Base-by-base conservation (phyloP, 106 monocot species). In the Gastrodia elata region DNA sequence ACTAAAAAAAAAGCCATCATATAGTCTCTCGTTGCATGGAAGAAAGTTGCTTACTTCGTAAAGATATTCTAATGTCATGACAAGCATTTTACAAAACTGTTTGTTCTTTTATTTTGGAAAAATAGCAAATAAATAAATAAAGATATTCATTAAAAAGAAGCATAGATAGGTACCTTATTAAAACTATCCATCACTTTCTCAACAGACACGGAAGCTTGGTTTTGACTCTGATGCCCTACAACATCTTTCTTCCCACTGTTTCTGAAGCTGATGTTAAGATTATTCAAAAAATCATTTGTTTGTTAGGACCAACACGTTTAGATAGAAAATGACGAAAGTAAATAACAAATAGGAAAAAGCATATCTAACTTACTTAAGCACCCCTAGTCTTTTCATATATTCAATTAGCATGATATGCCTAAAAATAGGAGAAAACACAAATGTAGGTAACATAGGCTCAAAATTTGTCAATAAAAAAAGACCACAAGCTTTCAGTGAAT, bases 331-430 rank as follows among this genome's bases (percentile, higher is more conserved):
- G 32, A 49, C 33, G 20, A 77, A 77, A 70, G 13, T 38, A 49
- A 65, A 81, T n/a, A 33, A 22, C 35, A 18, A 43, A 20, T 37
- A 64, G 22, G 16, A 8, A 64, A 32, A 16, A 41, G 22, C 73
- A 59, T 72, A 24, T 73, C 22, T 34, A 68, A 82, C 82, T 82
- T 84, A 97, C 97, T 72, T 87, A 65, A 69, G 27, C 36, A 78
- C 56, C 27, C 80, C 83, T 41, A 83, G 81, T 55, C 86, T 84
- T 42, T 82, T 77, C 83, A 79, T 80, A 70, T 83, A 91, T 56
- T 88, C 86, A 37, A 56, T 85, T 38, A 98, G 76, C 82, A 87
- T 88, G 79, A 44, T 86, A 73, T 98, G 90, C 32, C 97, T 98
- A 71, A 67, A 76, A 70, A 41, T 36, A 71, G 26, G 58, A 49